Base-by-base conservation (phyloP, 2,329 filamentous ascomycete species). In the Cadophora sp. region DNA sequence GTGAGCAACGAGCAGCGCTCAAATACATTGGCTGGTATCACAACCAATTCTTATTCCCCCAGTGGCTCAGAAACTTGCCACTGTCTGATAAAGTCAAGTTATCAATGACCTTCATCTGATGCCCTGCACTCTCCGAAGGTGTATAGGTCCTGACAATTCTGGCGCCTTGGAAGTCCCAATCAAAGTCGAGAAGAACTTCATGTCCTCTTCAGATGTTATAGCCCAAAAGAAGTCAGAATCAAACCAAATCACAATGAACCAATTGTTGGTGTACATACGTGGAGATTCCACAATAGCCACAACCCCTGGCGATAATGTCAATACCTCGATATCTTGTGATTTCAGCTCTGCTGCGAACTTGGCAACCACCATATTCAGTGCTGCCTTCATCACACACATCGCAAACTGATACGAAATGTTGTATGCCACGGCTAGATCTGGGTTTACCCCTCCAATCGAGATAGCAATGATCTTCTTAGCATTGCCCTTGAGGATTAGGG, bases 381-480 rank as follows among this genome's bases (percentile, higher is more conserved):
- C 87, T 0, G 81, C 85, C 73, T 87, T 86, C 74, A 78, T 82
- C 24, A 80, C 79, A 1, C 82, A 69, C 69, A 89, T 89, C 0
- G 81, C 72, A 0, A 77, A 68, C 0, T 71, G 68, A 1, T 75
- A 61, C 0, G 78, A 74, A 56, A 87, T 70, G 0, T 78, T 77
- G 24, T 71, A 74, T 0, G 81, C 65, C 14, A 76, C 78, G 64
- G 78, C 79, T 1, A 84, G 62, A 1, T 84, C 81, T 0, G 78
- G n/a, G 66, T 88, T 85, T 0, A 81, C 83, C 50, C 81, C 65
- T 24, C 84, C 85, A 0, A 74, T 82, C 7, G 82, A 81, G 6
- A 89, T 80, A 22, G 79, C 72, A 24, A 85, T 80, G 20, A 87
- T 78, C 72, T 89, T 89, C 74, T 88, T 89, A 13, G 68, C 72